phyloP scores from a whole-genome alignment of 208 protist genomes.

The Acanthamoeba triangularis region DNA sequence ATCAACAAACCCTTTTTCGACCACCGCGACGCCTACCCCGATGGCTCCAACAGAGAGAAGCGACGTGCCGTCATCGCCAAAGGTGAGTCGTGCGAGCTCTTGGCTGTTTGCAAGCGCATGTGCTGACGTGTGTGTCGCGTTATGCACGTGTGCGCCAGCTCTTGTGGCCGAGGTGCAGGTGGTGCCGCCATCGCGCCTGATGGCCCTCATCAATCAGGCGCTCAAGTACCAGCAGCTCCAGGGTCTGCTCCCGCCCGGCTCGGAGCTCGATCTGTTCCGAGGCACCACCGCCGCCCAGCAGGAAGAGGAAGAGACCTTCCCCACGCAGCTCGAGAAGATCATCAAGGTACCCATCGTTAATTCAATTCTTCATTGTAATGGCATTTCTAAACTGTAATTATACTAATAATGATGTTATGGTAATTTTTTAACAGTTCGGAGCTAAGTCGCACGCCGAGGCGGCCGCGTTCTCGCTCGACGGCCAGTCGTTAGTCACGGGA shows the following conservation, averaged over 20 bases:
- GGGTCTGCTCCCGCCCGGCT: conserved; percentile 66
- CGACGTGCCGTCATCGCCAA: conserved; percentile 62
- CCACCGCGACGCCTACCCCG: conserved; percentile 73
- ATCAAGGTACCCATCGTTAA: conserved; percentile 16
- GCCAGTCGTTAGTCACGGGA: conserved; percentile 76
- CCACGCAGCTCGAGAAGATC: conserved; percentile 62
- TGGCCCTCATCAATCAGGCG: conserved; percentile 74
- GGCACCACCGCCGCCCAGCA: conserved; percentile 64
- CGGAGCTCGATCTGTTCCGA: conserved; percentile 75
- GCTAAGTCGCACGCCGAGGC: conserved; percentile 76
- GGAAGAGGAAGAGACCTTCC: conserved; percentile 75
- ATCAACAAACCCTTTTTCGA: conserved; percentile 76
- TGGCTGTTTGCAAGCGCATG: not conserved
- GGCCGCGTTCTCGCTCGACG: conserved; percentile 70
- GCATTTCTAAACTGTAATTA: not conserved
- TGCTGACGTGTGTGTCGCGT: not conserved
- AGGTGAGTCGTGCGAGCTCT: not conserved
- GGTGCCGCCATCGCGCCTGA: conserved; percentile 75
- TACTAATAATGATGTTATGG: not conserved
- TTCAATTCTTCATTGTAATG: not conserved
- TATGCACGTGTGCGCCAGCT: not conserved
- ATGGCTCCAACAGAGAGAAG: conserved; percentile 73
- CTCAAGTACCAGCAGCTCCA: conserved; percentile 78
- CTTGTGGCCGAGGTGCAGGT: conserved; percentile 61
- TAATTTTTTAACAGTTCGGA: conserved; percentile 56